Conservation (phyloP, 495 filamentous ascomycete species). For the Schizothecium vesticola region DNA sequence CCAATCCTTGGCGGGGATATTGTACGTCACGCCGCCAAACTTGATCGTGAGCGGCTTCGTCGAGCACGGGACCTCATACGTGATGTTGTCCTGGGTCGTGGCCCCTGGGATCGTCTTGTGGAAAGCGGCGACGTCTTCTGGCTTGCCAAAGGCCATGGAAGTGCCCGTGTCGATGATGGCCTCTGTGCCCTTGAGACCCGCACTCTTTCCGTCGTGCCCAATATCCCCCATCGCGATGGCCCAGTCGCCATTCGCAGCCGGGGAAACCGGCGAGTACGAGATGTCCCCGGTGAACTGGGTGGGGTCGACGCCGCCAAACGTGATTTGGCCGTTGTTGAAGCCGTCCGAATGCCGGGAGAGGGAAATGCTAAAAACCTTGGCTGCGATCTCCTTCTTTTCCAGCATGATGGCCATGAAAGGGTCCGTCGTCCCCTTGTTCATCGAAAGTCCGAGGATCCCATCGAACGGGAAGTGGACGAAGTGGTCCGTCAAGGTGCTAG, state of each 20-base stretch:
- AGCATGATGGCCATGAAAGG: conserved; percentile 60
- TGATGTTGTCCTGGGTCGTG: conserved; percentile 38
- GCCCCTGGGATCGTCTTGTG: conserved; percentile 63
- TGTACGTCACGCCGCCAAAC: conserved; percentile 53
- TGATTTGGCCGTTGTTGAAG: conserved; percentile 65
- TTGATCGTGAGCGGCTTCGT: conserved; percentile 38
- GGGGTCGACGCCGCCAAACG: conserved; percentile 65
- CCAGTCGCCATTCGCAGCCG: conserved; percentile 49
- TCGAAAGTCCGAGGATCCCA: conserved; percentile 78
- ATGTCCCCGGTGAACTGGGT: conserved; percentile 62
- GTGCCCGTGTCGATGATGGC: conserved; percentile 82
- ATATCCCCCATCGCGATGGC: conserved; percentile 61
- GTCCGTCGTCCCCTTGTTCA: conserved; percentile 43
- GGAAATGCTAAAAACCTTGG: conserved; percentile 64
- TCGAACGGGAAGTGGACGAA: conserved; percentile 76
- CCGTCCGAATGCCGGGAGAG: conserved; percentile 60
- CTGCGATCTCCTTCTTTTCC: conserved; percentile 50
- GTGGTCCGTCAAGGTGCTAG: conserved; percentile 57
- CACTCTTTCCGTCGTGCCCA: conserved; percentile 50
- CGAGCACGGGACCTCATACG: conserved; percentile 65
- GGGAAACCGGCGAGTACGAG: conserved; percentile 50
- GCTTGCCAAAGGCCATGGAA: conserved; percentile 64
- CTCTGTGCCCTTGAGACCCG: conserved; percentile 44
- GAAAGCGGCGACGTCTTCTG: conserved; percentile 56
- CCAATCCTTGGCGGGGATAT: conserved; percentile 63